Base-by-base conservation (phyloP, 1,284 basidiomycete species). In the Ustilago bromivora region DNA sequence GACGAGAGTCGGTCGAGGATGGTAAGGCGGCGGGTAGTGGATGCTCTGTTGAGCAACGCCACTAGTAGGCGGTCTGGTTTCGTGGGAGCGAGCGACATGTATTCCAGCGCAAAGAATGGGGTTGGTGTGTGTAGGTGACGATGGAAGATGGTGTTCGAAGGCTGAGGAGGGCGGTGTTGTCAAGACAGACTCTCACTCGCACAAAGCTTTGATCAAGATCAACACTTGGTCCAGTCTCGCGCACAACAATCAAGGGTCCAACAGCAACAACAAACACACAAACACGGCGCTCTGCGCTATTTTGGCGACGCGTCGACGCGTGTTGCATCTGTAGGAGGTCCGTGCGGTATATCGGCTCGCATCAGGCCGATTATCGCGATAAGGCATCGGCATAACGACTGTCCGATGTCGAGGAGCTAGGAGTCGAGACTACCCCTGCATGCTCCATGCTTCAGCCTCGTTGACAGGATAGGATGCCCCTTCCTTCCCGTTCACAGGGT, bases 41-140 rank as follows among this genome's bases (percentile, higher is more conserved):
- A 61, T 34, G 68, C 62, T 54, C 51, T 53, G n/a, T 71, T 82
- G 46, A 70, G 61, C 41, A 70, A 57, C 7, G 61, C 61, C 23
- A 70, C 52, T 12, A 70, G 17, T 7, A 60, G 38, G 6, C 31
- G 56, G 10, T 41, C 34, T 23, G 51, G 28, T 56, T 59, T 55
- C 13, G 56, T 17, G 10, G 55, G 1, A 19, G 41, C 4, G 8
- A 28, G 23, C 23, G 65, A 17, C 54, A 57, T 67, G 28, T 17
- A 49, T 52, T 36, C 10, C 7, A 32, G 28, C n/a, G 6, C 7
- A 41, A 9, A 3, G 19, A 5, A 28, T 28, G 40, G 32, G 15
- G 36, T 19, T 40, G 35, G 35, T 34, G 23, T 34, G 40, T 6
- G n/a, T 34, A 19, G 13, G 35, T 46, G 43, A 15, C 38, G 55